Evolutionary conservation across 345 rosid genomes (phyloP).

Genomic region (Bruguiera gymnorhiza): DNA sequence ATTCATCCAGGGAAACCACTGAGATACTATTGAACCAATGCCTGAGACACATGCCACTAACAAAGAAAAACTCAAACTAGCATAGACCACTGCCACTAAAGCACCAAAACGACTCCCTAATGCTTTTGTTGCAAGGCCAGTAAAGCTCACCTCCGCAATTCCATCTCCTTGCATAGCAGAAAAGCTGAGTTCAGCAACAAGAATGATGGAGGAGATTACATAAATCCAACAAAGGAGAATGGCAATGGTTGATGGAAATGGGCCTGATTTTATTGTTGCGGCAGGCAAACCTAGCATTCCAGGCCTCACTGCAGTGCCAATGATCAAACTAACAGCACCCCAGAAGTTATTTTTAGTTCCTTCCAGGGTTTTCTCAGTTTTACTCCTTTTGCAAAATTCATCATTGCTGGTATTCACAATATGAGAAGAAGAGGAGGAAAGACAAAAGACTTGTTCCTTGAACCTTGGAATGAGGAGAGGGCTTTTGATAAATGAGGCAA

Average conservation of each 20-base stretch:
- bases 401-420: no score
- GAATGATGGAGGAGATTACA: constrained; percentile 75
- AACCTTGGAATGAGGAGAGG: constrained; percentile 9
- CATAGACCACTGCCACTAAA: constrained; percentile 70
- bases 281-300: constrained; percentile 92
- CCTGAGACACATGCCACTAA: constrained; percentile 89
- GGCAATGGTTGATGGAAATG: constrained; percentile 59
- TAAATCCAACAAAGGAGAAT: constrained; percentile 79
- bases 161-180: constrained; percentile 84
- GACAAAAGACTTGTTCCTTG: not conserved
- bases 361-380: constrained; percentile 7
- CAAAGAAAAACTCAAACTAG: constrained; percentile 77
- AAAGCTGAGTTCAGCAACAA: constrained; percentile 85
- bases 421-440: constrained; percentile 2
- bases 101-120: constrained; percentile 66
- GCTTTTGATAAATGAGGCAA: not conserved
- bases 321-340: constrained; percentile 88
- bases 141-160: constrained; percentile 80
- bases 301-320: constrained; percentile 93
- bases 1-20: constrained; percentile 74
- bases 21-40: constrained; percentile 73
- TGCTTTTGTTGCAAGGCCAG: constrained; percentile 71
- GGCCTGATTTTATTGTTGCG: constrained; percentile 71
- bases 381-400: not conserved
- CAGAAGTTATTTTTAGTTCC: constrained; percentile 58